These are phyloP conservation scores for Mucor saturninus DNA, from an alignment of 371 early-diverging fungal genomes.

Conservation along the genomic window DNA sequence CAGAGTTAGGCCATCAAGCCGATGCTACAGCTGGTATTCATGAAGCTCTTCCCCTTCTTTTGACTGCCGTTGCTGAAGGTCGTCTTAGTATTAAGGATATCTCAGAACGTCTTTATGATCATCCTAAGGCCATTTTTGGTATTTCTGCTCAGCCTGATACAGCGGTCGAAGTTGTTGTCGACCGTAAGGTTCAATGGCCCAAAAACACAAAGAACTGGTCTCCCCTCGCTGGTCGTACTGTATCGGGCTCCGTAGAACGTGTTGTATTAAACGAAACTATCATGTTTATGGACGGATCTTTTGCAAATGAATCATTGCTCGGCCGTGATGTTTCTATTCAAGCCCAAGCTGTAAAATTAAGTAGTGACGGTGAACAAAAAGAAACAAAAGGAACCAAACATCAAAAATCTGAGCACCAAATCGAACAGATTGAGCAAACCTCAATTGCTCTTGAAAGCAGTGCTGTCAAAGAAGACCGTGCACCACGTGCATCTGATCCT, in stretches of 20 bases:
- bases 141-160: constrained; percentile 88
- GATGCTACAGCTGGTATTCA: constrained; percentile 64
- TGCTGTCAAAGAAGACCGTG: constrained; percentile 13
- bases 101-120: constrained; percentile 71
- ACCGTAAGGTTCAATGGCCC: constrained; percentile 51
- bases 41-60: constrained; percentile 80
- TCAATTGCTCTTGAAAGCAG: constrained; percentile 4
- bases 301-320: constrained; percentile 42
- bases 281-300: constrained; percentile 82
- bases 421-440: constrained; percentile 7
- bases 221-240: constrained; percentile 54
- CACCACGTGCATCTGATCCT: constrained; percentile 27
- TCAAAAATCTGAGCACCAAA: constrained; percentile 7
- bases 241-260: constrained; percentile 76
- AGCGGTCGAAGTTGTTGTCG: constrained; percentile 84
- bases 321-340: constrained; percentile 63
- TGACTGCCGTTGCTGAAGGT: constrained; percentile 84
- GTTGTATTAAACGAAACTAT: constrained; percentile 86
- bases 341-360: constrained; percentile 41
- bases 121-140: constrained; percentile 89
- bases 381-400: constrained; percentile 18
- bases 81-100: constrained; percentile 84
- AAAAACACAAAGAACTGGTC: constrained; percentile 46
- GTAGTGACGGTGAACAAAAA: constrained; percentile 21
- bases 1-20: constrained; percentile 50